phyloP scores from a whole-genome alignment of 805 yeast species.

The Kluyveromyces wickerhamii region DNA sequence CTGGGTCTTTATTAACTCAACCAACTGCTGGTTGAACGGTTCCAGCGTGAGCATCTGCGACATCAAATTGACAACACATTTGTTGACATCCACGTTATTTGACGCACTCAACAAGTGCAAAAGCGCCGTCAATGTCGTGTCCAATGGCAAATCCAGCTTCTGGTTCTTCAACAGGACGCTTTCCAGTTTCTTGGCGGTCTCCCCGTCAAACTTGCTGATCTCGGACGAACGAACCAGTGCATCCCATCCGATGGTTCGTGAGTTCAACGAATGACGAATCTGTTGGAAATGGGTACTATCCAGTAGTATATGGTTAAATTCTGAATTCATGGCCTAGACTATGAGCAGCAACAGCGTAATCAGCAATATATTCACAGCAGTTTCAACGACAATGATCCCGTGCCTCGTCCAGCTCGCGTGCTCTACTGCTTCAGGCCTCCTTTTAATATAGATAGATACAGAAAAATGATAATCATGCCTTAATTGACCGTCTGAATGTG shows the following conservation, averaged over 20 bases:
- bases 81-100: constrained; percentile 22
- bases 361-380: no score
- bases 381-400: no score
- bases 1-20: background rate
- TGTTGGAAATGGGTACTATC: constrained; percentile 64
- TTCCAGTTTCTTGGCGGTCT: constrained; percentile 29
- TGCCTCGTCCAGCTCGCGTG: no score
- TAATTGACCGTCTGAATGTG: no score
- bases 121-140: constrained; percentile 2
- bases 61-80: constrained; percentile 25
- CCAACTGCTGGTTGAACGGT: constrained; percentile 4
- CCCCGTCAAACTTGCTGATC: constrained; percentile 61
- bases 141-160: constrained; percentile 3
- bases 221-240: constrained; percentile 72
- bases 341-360: no score
- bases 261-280: constrained; percentile 58
- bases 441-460: no score
- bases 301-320: constrained; percentile 28
- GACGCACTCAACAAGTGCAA: constrained; percentile 24
- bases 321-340: no score
- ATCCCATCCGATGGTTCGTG: constrained; percentile 87
- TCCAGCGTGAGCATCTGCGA: constrained; percentile 25
- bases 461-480: no score
- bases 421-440: no score
- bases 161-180: constrained; percentile 18